Percentiles rank a stretch among this genome's conserved stretches.
Conservation (phyloP, 2,329 filamentous ascomycete genomes). For the Teratosphaeria zuluensis region DNA sequence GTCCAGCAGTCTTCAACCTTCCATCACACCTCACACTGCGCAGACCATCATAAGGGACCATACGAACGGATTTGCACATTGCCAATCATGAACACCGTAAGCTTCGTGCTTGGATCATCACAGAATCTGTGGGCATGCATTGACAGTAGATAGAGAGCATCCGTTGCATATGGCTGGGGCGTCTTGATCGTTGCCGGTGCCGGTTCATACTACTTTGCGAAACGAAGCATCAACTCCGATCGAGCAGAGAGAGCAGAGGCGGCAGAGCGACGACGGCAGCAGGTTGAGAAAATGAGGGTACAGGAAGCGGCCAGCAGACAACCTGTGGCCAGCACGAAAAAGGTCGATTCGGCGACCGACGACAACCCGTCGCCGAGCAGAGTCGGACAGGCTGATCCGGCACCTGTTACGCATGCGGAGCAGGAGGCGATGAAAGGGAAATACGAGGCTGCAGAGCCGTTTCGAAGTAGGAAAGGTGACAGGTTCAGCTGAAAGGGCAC, state of each 20-base stretch:
- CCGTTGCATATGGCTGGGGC: constrained; percentile 72
- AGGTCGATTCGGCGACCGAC: constrained; percentile 23
- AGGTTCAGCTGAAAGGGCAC: constrained; percentile 48
- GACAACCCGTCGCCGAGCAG: constrained; percentile 15
- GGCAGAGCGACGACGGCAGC: constrained; percentile 48
- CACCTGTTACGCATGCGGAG: constrained; percentile 65
- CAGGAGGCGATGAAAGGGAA: constrained; percentile 73
- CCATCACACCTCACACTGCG: neutral
- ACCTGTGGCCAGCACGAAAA: constrained; percentile 1
- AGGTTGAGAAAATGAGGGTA: constrained; percentile 14
- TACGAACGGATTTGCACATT: neutral
- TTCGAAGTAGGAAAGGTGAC: constrained; percentile 72
- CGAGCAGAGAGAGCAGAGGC: constrained; percentile 63
- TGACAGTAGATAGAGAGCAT: constrained; percentile 7
- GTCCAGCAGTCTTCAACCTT: too few species aligned
- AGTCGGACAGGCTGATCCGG: constrained; percentile 51
- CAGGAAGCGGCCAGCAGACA: constrained; percentile 13
- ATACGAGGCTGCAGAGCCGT: constrained; percentile 73
- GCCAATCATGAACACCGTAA: constrained; percentile 19
- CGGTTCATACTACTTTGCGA: constrained; percentile 91
- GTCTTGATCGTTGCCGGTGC: constrained; percentile 78
- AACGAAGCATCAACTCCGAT: constrained; percentile 87
- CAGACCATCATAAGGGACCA: neutral
- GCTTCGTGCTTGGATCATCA: neutral
- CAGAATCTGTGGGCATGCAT: neutral